phyloP scores from a whole-genome alignment of 2,329 filamentous ascomycete genomes.

The Uncinocarpus reesii region DNA sequence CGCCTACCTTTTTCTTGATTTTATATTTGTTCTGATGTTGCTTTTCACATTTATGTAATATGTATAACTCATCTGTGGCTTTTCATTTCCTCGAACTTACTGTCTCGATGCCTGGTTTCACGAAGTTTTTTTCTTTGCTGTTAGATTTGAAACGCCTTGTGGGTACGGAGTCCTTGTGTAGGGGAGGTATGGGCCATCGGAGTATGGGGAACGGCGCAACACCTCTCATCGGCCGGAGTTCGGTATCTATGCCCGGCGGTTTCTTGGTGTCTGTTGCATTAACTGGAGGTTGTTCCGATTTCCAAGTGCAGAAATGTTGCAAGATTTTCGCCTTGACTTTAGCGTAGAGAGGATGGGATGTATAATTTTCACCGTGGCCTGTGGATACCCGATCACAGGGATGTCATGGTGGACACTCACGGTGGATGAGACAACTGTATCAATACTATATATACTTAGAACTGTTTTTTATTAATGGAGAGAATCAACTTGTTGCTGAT shows the following conservation, averaged over 20 bases:
- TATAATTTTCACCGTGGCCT: neutral
- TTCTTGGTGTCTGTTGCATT: neutral
- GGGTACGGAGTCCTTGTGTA: conserved; percentile 1
- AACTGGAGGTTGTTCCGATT: neutral
- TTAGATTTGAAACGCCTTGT: neutral
- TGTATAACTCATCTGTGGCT: conserved; percentile 6
- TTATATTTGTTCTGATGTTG: conserved; percentile 7
- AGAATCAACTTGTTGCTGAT: neutral
- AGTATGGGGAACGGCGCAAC: neutral
- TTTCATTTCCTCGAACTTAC: neutral
- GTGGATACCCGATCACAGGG: neutral
- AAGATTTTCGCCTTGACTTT: neutral
- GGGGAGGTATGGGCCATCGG: neutral
- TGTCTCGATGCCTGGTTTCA: neutral
- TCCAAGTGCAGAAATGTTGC: neutral
- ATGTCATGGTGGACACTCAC: neutral
- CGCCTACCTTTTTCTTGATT: neutral
- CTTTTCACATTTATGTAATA: conserved; percentile 7
- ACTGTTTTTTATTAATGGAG: neutral
- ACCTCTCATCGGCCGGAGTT: neutral
- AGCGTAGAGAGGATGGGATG: neutral
- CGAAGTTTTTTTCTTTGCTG: neutral
- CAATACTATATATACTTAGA: neutral
- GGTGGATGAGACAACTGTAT: conserved; percentile 1
- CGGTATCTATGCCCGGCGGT: conserved; percentile 1